Evolutionary conservation across 2,329 filamentous ascomycete genomes (phyloP).

Genomic region (Tolypocladium ovalisporum): DNA sequence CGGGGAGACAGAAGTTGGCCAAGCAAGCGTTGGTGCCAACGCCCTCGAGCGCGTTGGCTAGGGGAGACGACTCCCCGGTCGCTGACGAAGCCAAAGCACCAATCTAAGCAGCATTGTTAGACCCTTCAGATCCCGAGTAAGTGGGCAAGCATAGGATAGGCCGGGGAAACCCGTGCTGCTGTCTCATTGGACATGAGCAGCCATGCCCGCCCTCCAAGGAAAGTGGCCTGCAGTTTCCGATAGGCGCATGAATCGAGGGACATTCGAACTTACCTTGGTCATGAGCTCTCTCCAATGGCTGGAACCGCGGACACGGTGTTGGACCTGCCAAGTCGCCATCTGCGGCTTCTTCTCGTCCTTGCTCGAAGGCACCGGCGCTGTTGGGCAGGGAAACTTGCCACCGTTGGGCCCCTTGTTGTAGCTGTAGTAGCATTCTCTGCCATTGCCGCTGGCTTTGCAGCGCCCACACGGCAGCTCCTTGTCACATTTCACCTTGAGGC

Average conservation of each 20-base stretch:
- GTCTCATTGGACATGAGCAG: background rate
- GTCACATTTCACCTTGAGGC: conserved; percentile 26
- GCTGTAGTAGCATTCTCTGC: conserved; percentile 23
- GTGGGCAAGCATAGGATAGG: background rate
- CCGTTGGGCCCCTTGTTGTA: conserved; percentile 25
- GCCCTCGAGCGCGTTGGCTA: conserved; percentile 17
- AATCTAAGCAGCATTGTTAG: conserved; percentile 10
- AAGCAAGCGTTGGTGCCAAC: conserved; percentile 23
- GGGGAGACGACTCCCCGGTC: conserved; percentile 13
- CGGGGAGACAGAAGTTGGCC: conserved; percentile 22
- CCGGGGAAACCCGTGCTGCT: background rate
- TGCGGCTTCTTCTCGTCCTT: conserved; percentile 16
- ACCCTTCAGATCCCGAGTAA: background rate
- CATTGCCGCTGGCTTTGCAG: conserved; percentile 22
- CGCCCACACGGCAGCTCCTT: conserved; percentile 24
- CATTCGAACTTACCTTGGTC: conserved; percentile 18
- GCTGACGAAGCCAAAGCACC: conserved; percentile 10
- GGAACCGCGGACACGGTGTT: conserved; percentile 21
- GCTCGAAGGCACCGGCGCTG: conserved; percentile 11
- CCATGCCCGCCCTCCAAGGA: background rate
- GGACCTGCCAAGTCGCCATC: conserved; percentile 20
- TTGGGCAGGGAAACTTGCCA: conserved; percentile 21
- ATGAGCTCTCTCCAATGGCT: conserved; percentile 26
- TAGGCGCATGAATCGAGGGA: background rate
- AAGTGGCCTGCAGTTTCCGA: background rate